Conservation (phyloP, 805 yeast species). For the Wickerhamiella qilinensis region DNA sequence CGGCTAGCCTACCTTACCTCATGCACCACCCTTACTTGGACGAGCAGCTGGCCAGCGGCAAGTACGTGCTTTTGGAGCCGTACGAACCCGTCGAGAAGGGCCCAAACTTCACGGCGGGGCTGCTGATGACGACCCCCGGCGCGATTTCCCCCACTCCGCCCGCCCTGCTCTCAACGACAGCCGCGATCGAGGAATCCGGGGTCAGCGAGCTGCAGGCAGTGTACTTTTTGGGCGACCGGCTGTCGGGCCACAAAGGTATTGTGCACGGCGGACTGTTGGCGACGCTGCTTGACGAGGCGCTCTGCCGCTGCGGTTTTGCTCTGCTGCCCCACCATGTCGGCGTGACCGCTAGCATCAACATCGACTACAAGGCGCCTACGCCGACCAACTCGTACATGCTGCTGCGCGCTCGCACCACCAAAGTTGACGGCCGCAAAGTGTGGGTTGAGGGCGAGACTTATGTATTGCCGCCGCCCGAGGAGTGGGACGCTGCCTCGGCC, state of each 20-base stretch:
- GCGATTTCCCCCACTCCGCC: conserved; percentile 6
- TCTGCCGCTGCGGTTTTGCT: conserved; percentile 77
- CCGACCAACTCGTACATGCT: conserved; percentile 49
- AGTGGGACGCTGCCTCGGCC: conserved; percentile 7
- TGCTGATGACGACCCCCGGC: conserved; percentile 7
- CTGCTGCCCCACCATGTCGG: conserved; percentile 67
- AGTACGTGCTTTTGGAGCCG: conserved; percentile 9
- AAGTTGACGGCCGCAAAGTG: conserved; percentile 66
- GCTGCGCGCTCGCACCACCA: conserved; percentile 47
- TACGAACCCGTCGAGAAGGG: conserved; percentile 5
- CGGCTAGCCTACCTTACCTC: conserved; percentile 1
- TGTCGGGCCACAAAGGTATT: conserved; percentile 54
- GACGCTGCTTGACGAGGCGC: conserved; percentile 69
- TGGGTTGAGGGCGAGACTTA: conserved; percentile 52
- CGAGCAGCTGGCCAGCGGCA: conserved; percentile 9
- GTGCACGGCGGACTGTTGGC: conserved; percentile 81
- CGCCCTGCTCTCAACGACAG: conserved; percentile 9
- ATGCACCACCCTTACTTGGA: conserved; percentile 13
- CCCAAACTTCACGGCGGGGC: conserved; percentile 7
- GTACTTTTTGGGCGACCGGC: conserved; percentile 50
- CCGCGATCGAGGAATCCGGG: conserved; percentile 7
- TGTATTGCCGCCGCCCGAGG: conserved; percentile 25
- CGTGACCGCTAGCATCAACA: conserved; percentile 64
- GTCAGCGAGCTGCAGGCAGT: conserved; percentile 37
- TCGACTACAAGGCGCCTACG: conserved; percentile 44